Evolutionary conservation across 306 rosid species (phyloP).

Genomic region (Quercus cerris): DNA sequence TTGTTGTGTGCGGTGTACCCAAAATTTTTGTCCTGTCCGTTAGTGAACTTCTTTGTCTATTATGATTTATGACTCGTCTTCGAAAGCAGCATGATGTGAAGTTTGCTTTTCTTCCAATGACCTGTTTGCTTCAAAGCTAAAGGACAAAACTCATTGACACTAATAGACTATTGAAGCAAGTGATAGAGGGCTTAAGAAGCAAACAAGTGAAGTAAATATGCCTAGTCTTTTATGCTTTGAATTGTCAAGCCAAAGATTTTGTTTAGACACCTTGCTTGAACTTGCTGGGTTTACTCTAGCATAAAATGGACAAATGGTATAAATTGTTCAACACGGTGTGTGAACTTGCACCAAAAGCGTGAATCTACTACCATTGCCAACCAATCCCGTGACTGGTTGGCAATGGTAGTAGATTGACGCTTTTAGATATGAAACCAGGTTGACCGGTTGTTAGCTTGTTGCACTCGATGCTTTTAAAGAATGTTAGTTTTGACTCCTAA

Average conservation of each 20-base stretch:
- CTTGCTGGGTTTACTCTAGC: background rate
- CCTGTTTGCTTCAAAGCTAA: background rate
- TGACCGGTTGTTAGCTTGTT: background rate
- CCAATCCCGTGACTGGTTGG: background rate
- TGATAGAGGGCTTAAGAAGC: background rate
- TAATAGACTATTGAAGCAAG: background rate
- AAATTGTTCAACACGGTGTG: background rate
- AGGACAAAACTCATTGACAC: background rate
- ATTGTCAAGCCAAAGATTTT: background rate
- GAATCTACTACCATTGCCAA: background rate
- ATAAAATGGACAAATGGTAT: background rate
- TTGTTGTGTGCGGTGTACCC: background rate
- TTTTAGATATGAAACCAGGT: background rate
- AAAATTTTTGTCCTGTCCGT: background rate
- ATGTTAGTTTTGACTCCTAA: constrained; percentile 11
- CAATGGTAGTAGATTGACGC: background rate
- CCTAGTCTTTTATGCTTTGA: no score
- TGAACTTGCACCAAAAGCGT: background rate
- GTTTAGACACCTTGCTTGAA: background rate
- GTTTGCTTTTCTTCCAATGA: constrained; percentile 3
- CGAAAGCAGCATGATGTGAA: background rate
- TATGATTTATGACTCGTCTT: background rate
- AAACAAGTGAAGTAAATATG: background rate
- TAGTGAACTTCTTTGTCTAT: background rate
- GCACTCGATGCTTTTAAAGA: constrained; percentile 1